These are phyloP conservation scores for Penicillium coprophilum DNA, from an alignment of 495 filamentous ascomycete genomes.

Conservation along the genomic window DNA sequence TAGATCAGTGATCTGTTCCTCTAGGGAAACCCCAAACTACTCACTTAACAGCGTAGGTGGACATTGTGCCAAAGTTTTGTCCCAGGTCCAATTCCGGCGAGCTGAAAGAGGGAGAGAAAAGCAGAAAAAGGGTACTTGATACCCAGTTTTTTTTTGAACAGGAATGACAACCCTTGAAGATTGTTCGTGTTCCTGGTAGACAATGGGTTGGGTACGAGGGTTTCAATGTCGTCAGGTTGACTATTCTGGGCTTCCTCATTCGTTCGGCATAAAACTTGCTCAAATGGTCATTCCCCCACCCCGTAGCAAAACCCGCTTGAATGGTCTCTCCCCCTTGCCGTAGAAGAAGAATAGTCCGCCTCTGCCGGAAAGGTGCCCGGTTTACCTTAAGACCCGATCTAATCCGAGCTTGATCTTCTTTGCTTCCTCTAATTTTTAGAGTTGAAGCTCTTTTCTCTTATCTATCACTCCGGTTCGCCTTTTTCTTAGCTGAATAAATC, in stretches of 20 bases:
- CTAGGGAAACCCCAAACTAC: conserved; percentile 12
- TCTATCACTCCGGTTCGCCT: background rate
- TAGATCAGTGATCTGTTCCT: conserved; percentile 14
- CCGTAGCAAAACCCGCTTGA: conserved; percentile 21
- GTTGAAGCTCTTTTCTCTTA: conserved; percentile 8
- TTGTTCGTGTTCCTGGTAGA: background rate
- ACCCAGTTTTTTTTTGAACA: background rate
- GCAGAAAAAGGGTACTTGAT: background rate
- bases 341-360: conserved; percentile 43
- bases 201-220: background rate
- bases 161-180: background rate
- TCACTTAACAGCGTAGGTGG: conserved; percentile 40
- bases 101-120: background rate
- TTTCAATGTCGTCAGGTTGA: conserved; percentile 22
- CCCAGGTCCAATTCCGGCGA: conserved; percentile 13
- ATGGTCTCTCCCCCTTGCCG: conserved; percentile 22
- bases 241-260: conserved; percentile 32
- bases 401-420: conserved; percentile 13
- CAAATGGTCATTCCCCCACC: conserved; percentile 11
- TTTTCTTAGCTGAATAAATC: background rate
- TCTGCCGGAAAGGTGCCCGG: conserved; percentile 24
- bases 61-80: conserved; percentile 29
- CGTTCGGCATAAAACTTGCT: conserved; percentile 27
- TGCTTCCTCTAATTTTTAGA: conserved; percentile 11
- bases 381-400: conserved; percentile 11